phyloP scores from a whole-genome alignment of 176 grass and related monocot genomes.

The Aegilops longissima region DNA sequence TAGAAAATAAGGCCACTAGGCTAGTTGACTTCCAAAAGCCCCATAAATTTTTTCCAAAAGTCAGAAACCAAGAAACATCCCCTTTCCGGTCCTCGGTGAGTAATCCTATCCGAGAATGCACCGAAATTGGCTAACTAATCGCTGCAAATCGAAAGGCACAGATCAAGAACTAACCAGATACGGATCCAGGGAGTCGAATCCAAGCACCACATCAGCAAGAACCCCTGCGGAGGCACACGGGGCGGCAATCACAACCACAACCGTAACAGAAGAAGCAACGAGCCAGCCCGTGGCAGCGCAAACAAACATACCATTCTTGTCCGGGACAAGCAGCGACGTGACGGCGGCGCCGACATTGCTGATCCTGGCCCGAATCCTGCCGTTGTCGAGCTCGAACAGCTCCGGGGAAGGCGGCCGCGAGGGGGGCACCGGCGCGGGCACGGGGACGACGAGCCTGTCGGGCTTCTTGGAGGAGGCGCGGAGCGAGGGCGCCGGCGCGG shows the following conservation, averaged over 20 bases:
- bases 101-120: slow-evolving; percentile 7
- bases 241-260: background rate
- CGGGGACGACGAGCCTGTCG: slow-evolving; percentile 22
- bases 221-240: slow-evolving; percentile 38
- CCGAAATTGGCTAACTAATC: background rate
- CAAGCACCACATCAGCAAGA: slow-evolving; percentile 88
- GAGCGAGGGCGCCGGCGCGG: slow-evolving; percentile 32
- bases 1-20: background rate
- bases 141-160: background rate
- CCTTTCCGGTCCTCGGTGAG: background rate
- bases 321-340: slow-evolving; percentile 74
- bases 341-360: slow-evolving; percentile 79
- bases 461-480: background rate
- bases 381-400: slow-evolving; percentile 69
- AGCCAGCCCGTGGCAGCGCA: background rate
- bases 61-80: slow-evolving; percentile 20
- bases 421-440: background rate
- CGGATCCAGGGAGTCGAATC: slow-evolving; percentile 77
- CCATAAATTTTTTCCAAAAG: background rate
- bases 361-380: slow-evolving; percentile 57
- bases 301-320: slow-evolving; percentile 59
- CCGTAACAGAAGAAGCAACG: background rate
- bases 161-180: slow-evolving; percentile 60
- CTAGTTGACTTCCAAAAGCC: slow-evolving; percentile 4
- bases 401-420: slow-evolving; percentile 22